A percentile compares a stretch with the other conserved stretches of the same genome.
These are phyloP conservation scores for Globisporangium heterothallicum DNA, from an alignment of 352 stramenopile species.

Conservation along the genomic window DNA sequence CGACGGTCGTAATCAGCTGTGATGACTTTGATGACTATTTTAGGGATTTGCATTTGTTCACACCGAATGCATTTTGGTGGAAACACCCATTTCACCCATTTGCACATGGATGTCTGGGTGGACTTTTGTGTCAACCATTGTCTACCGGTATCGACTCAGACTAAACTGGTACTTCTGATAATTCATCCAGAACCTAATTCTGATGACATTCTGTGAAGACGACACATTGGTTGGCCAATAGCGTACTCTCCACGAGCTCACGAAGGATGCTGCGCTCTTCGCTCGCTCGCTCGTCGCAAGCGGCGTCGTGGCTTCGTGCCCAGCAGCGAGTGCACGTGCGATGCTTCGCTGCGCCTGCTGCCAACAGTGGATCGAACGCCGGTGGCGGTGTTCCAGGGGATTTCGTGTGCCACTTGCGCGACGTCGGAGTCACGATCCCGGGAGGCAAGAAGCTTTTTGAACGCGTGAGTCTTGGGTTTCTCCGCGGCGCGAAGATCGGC, in stretches of 20 bases:
- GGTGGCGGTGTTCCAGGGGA: conserved; percentile 73
- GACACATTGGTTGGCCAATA: background rate
- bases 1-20: too few species aligned
- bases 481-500: conserved; percentile 93
- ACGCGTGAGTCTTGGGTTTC: conserved; percentile 67
- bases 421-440: conserved; percentile 71
- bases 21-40: too few species aligned
- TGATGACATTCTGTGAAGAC: too few species aligned
- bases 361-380: conserved; percentile 41
- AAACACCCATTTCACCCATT: too few species aligned
- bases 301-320: background rate
- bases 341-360: conserved; percentile 28
- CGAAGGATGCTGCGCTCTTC: conserved; percentile 7
- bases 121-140: too few species aligned
- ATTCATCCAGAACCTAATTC: too few species aligned
- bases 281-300: background rate
- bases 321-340: conserved; percentile 9
- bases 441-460: conserved; percentile 85
- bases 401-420: conserved; percentile 77
- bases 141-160: too few species aligned
- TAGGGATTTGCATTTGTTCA: too few species aligned
- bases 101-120: too few species aligned
- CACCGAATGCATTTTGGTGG: too few species aligned
- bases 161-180: too few species aligned
- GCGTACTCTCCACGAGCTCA: too few species aligned